phyloP scores from a whole-genome alignment of 352 stramenopile species.

The Achlya hypogyna region DNA sequence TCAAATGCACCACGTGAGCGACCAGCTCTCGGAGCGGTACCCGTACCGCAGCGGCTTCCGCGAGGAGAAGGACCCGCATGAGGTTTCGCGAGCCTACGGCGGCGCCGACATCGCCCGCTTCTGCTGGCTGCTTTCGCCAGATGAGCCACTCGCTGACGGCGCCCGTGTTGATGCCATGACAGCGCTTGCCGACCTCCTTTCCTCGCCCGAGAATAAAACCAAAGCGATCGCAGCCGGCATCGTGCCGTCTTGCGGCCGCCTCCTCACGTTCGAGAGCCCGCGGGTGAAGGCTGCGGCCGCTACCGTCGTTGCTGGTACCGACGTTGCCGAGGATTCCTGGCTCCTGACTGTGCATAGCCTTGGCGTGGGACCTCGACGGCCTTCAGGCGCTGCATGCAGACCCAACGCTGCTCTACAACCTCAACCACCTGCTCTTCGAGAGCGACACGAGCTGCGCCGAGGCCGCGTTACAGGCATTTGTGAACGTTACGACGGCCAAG shows the following conservation, averaged over 20 bases:
- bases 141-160: not conserved
- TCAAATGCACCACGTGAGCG: conserved; percentile 18
- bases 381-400: conserved; percentile 3
- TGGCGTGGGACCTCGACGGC: conserved; percentile 14
- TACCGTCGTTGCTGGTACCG: not conserved
- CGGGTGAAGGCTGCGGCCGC: not conserved
- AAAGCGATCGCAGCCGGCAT: conserved; percentile 10
- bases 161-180: not conserved
- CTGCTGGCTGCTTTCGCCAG: conserved; percentile 3
- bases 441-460: not conserved
- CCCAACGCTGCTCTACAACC: conserved; percentile 16
- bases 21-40: conserved; percentile 12
- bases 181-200: conserved; percentile 3
- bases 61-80: conserved; percentile 2
- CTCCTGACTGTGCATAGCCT: not conserved
- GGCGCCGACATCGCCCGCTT: conserved; percentile 1
- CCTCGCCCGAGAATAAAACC: conserved; percentile 12
- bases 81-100: conserved; percentile 13
- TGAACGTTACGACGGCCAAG: not conserved
- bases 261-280: conserved; percentile 1
- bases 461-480: not conserved
- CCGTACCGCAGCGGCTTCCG: conserved; percentile 16
- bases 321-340: not conserved
- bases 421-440: conserved; percentile 14
- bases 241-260: conserved; percentile 3